Base-by-base conservation (phyloP, 179 eudicot genomes). In the Beta macrorhiza region DNA sequence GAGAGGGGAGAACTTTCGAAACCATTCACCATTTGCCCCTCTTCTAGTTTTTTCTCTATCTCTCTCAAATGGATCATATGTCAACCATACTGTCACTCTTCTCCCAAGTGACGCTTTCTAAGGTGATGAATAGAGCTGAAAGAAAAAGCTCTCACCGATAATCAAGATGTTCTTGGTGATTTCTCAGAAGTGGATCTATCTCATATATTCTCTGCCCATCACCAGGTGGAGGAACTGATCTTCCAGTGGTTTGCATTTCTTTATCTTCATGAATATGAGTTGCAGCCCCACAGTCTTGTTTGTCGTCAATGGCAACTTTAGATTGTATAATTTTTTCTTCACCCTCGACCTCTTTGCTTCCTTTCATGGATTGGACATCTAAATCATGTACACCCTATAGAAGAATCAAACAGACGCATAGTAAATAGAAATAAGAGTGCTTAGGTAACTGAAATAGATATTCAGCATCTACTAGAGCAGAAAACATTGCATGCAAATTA, bases 121-220 rank as follows among this genome's bases (percentile, higher is more conserved):
- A n/a, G 68, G 42, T 29, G 77, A 79, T 49, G 56, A 14, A 58
- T 19, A 49, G 25, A 58, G 19, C 22, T 58, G 12, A 17, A 11
- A 55, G 76, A 80, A 81, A 37, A 29, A 12, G 45, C 78, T 47
- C 86, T 84, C 77, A 96, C 99, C 99, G 88, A 79, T 94, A 94
- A 82, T 94, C 93, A 82, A 96, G 98, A 90, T 96, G 99, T 22
- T 80, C 84, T 62, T 90, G 88, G 73, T 88, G 83, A 74, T 85
- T 78, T 74, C 72, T 86, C 83, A 96, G 81, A 82, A 89, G 84
- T 11, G 97, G 93, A 82, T 96, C 98, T 70, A 92, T 90, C 68
- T 94, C 95, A 79, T 96, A 96, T 79, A 96, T 96, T 88, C 78
- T 89, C 76, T 89, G 92, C 68, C 99, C 99, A 73, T 75, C 80